Evolutionary conservation across 129 eudicot genomes (phyloP), one percentile per base, ranked within the genome.

Genomic region (Helichrysum umbraculigerum): DNA sequence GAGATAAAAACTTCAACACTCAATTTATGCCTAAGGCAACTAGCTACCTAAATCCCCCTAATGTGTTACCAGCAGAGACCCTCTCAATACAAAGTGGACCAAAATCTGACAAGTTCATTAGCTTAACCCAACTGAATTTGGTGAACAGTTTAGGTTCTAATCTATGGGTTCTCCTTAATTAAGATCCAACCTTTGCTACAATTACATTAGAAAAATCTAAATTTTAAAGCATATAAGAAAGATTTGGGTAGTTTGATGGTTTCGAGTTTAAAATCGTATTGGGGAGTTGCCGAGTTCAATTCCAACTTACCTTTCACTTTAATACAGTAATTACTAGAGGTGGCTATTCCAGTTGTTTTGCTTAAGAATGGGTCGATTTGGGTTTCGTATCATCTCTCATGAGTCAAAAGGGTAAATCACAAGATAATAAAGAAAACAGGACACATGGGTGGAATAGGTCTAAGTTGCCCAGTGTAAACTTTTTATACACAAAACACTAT

Each of bases 381-480:
- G 34, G 66, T 54, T 72, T 19, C 20, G 50, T 72, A 22, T 30
- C 7, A 71, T 71, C 28, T 72, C 66, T 72, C 21, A 20, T 33
- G 34, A 51, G 76, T 33, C 76, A 72, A 32, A 72, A 42, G 47
- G 15, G 65, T 34, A 64, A 63, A 64, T 14, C 42, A 32, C 19
- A 32, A 64, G 4, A 17, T 30, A 25, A 64, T 28, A 30, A 64
- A 17, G 20, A 34, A 32, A 32, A 32, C n/a, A 15, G 69, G 69
- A 16, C 41, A 30, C 37, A 39, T 14, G 47, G 60, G 22, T 61
- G 17, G 25, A 61, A 41, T 6, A 0, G 19, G 33, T 16, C 25
- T 58, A 37, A 51, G 29, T 54, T 51, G 6, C 37, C 22, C 16
- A 19, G 29, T 4, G 20, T 33, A 8, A n/a, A 42, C 17, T 20